Evolutionary conservation across 805 yeast genomes (phyloP).

Genomic region (Metschnikowia peoriensis): DNA sequence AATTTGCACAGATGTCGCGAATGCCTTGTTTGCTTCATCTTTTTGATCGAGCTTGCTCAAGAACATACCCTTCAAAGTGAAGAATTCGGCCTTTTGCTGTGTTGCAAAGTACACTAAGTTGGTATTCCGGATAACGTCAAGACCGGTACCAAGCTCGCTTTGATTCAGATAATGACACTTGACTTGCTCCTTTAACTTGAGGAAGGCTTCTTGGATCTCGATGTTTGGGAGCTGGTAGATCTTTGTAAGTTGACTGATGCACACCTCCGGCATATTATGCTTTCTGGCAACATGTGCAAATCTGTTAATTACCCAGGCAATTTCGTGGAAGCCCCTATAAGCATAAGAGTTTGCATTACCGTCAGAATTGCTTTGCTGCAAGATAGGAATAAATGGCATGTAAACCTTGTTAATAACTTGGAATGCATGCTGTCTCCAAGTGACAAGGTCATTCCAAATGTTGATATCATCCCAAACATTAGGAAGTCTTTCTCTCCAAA

Average conservation of each 20-base stretch:
- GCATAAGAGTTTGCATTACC: conserved; percentile 87
- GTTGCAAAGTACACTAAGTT: conserved; percentile 94
- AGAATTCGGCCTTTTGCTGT: conserved; percentile 97
- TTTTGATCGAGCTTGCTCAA: conserved; percentile 83
- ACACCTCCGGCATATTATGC: conserved; percentile 95
- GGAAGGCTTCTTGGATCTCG: conserved; percentile 96
- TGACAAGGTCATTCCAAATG: conserved; percentile 94
- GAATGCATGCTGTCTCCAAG: conserved; percentile 99
- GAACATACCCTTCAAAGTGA: conserved; percentile 97
- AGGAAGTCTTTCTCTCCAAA: conserved; percentile 97
- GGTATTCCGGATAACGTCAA: conserved; percentile 95
- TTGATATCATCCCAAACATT: conserved; percentile 97
- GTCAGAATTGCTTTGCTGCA: conserved; percentile 66
- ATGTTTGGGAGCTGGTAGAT: conserved; percentile 95
- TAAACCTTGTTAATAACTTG: conserved; percentile 93
- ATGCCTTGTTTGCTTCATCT: conserved; percentile 96
- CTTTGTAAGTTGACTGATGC: conserved; percentile 87
- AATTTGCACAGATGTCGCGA: conserved; percentile 96
- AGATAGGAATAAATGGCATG: conserved; percentile 83
- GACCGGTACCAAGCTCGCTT: conserved; percentile 87
- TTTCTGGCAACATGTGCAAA: conserved; percentile 98
- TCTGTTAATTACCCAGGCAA: conserved; percentile 97
- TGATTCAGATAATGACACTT: conserved; percentile 94
- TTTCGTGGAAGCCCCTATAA: conserved; percentile 96
- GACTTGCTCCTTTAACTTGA: conserved; percentile 94